Percentiles rank a stretch among this genome's conserved stretches.
Evolutionary conservation across 2,329 filamentous ascomycete species (phyloP).

Genomic region (Talaromyces islandicus): DNA sequence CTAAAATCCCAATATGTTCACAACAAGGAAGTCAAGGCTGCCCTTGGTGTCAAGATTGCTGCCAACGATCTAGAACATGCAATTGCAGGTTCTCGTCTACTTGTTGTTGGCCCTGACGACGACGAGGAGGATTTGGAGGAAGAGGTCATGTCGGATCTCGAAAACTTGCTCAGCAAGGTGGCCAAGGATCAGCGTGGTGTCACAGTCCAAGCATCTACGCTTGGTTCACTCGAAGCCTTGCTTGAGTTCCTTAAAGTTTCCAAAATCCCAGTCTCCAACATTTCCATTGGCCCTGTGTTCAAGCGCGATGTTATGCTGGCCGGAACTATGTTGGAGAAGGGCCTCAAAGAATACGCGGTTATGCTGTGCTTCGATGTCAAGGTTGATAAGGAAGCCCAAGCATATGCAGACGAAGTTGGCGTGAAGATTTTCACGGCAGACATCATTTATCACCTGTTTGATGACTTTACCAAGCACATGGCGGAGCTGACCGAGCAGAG

Average conservation of each 20-base stretch:
- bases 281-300: conserved; percentile 94
- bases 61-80: conserved; percentile 92
- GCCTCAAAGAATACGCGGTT: conserved; percentile 79
- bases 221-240: conserved; percentile 91
- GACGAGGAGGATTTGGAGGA: conserved; percentile 96
- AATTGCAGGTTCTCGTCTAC: conserved; percentile 89
- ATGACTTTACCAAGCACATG: conserved; percentile 95
- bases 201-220: conserved; percentile 92
- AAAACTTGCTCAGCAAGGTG: conserved; percentile 83
- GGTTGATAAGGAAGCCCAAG: conserved; percentile 90
- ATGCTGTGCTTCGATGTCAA: conserved; percentile 99
- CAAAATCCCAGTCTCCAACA: conserved; percentile 96
- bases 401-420: conserved; percentile 86
- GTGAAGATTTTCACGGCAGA: conserved; percentile 98
- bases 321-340: conserved; percentile 93
- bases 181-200: conserved; percentile 91
- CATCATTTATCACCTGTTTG: conserved; percentile 98
- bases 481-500: conserved; percentile 77
- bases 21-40: conserved; percentile 98
- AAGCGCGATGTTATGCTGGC: conserved; percentile 95
- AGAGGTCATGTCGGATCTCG: conserved; percentile 92
- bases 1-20: conserved; percentile 96
- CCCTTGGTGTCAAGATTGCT: conserved; percentile 97
- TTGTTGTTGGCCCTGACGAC: conserved; percentile 90
- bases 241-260: conserved; percentile 92